Evolutionary conservation across 805 yeast genomes (phyloP).

Genomic region (Metschnikowia matae): DNA sequence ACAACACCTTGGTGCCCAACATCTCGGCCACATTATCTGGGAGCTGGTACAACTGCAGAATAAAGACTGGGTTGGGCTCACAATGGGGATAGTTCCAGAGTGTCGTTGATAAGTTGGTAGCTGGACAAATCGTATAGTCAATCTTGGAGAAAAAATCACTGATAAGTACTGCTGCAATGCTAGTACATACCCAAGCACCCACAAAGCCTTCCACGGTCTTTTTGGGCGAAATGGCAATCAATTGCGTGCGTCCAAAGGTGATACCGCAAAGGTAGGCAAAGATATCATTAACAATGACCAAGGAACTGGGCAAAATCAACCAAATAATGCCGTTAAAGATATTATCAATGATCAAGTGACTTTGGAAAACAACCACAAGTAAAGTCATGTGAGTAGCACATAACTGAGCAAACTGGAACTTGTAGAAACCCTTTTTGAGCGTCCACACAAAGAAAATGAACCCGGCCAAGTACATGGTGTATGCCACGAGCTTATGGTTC

Average conservation of each 20-base stretch:
- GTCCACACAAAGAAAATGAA: slow-evolving; percentile 87
- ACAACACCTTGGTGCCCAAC: slow-evolving; percentile 44
- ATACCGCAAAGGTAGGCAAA: slow-evolving; percentile 97
- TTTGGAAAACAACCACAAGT: slow-evolving; percentile 85
- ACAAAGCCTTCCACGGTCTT: slow-evolving; percentile 96
- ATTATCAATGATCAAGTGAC: slow-evolving; percentile 86
- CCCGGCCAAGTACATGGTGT: slow-evolving; percentile 80
- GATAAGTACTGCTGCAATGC: slow-evolving; percentile 63
- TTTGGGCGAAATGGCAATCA: slow-evolving; percentile 91
- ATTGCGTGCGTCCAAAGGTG: slow-evolving; percentile 89
- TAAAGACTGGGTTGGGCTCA: slow-evolving; percentile 84
- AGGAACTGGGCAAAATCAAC: slow-evolving; percentile 87
- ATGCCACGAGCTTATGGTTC: slow-evolving; percentile 81
- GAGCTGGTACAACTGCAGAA: slow-evolving; percentile 71
- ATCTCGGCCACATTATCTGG: slow-evolving; percentile 62
- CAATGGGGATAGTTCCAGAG: slow-evolving; percentile 65
- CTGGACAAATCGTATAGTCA: slow-evolving; percentile 85
- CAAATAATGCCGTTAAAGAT: slow-evolving; percentile 88
- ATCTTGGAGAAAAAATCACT: slow-evolving; percentile 61
- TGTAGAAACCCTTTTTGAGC: slow-evolving; percentile 81
- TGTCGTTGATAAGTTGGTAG: slow-evolving; percentile 57
- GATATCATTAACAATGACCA: slow-evolving; percentile 91
- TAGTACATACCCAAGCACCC: slow-evolving; percentile 97
- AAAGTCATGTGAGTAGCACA: slow-evolving; percentile 93
- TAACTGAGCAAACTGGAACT: slow-evolving; percentile 90